A percentile compares a stretch with the other conserved stretches of the same genome.
Evolutionary conservation across 768 basidiomycete species (phyloP).

Genomic region (Coprinopsis sp.): DNA sequence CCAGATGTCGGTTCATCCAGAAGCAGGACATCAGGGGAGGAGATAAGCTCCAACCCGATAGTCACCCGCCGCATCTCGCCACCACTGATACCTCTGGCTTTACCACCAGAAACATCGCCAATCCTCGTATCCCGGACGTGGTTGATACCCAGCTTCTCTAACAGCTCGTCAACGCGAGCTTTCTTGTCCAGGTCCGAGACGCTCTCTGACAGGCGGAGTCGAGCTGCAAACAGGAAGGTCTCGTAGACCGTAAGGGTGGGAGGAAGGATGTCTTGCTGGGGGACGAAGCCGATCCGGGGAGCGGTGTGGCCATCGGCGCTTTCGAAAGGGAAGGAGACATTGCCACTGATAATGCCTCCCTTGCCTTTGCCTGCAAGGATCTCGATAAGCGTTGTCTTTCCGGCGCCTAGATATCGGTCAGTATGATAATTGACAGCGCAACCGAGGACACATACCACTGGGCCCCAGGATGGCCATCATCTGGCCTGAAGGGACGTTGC

Average conservation of each 20-base stretch:
- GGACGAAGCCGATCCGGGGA: conserved; percentile 78
- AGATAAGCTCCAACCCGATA: conserved; percentile 86
- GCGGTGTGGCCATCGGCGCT: conserved; percentile 19
- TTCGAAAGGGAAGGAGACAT: conserved; percentile 49
- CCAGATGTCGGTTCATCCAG: conserved; percentile 83
- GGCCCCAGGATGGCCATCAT: conserved; percentile 93
- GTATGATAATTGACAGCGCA: background rate
- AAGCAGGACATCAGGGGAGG: conserved; percentile 78
- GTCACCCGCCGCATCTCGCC: conserved; percentile 89
- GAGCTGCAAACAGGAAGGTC: conserved; percentile 80
- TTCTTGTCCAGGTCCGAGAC: conserved; percentile 58
- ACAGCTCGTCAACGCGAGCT: conserved; percentile 60
- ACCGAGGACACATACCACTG: conserved; percentile 50
- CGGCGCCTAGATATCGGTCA: conserved; percentile 49
- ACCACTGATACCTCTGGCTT: conserved; percentile 81
- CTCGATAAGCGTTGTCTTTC: conserved; percentile 90
- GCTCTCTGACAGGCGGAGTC: conserved; percentile 76
- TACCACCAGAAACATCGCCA: conserved; percentile 57
- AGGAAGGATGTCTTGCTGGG: conserved; percentile 82
- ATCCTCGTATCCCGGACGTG: conserved; percentile 69
- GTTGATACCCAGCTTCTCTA: conserved; percentile 75
- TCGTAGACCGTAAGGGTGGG: conserved; percentile 76
- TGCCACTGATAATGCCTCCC: conserved; percentile 61
- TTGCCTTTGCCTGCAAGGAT: conserved; percentile 84
- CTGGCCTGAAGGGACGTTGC: conserved; percentile 70